Conservation (phyloP, 2,329 filamentous ascomycete species). For the Aspergillus awamori region DNA sequence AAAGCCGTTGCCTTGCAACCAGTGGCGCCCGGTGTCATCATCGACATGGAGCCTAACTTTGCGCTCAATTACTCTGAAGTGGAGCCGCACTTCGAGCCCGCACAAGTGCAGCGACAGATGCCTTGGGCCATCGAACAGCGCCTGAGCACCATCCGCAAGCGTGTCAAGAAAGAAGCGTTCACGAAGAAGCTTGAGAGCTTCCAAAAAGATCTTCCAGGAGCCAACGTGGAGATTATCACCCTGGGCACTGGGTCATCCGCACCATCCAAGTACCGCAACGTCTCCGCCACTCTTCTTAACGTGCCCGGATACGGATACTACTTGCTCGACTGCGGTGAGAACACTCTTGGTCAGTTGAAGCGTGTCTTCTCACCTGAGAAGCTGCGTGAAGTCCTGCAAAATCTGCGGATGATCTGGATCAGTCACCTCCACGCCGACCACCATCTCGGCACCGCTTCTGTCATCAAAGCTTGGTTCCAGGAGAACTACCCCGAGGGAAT, state of each 20-base stretch:
- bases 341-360: constrained; percentile 82
- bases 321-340: constrained; percentile 88
- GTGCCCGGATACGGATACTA: constrained; percentile 87
- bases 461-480: constrained; percentile 80
- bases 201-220: constrained; percentile 68
- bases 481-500: constrained; percentile 53
- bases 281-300: constrained; percentile 82
- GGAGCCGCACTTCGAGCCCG: constrained; percentile 31
- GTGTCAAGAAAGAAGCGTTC: constrained; percentile 33
- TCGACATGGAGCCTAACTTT: constrained; percentile 53
- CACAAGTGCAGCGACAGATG: constrained; percentile 24
- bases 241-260: constrained; percentile 89
- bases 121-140: constrained; percentile 36
- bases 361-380: constrained; percentile 70
- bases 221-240: constrained; percentile 79
- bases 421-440: constrained; percentile 97
- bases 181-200: constrained; percentile 44
- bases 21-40: constrained; percentile 47
- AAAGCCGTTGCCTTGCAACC: constrained; percentile 31
- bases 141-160: constrained; percentile 30
- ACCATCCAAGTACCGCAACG: constrained; percentile 93
- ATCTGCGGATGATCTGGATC: constrained; percentile 85
- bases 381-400: constrained; percentile 70
- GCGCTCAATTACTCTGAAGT: constrained; percentile 36
- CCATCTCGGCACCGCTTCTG: constrained; percentile 78